Evolutionary conservation across 2,329 filamentous ascomycete species (phyloP), one percentile per base, ranked within the genome.

Genomic region (Emydomyces testavorans): DNA sequence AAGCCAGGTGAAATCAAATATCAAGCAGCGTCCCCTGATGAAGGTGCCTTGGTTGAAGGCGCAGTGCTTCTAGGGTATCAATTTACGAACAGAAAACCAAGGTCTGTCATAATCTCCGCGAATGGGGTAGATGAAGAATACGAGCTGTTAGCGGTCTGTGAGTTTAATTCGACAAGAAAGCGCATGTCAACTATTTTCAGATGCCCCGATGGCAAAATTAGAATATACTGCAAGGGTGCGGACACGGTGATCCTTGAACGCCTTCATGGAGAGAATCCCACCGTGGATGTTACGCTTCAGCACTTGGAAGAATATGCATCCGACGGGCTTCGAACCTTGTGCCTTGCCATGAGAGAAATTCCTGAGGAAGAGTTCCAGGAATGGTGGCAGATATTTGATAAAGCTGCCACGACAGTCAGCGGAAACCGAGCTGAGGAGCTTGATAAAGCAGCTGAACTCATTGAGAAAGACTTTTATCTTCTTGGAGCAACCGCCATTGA

Each of bases 291-390:
- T n/a, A 98, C 92, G 0, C 71, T 96, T 53, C 81, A 88, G 48
- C 93, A 98, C 64, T 75, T 98, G n/a, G 93, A 98, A 67, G 93
- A 98, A 61, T 98, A 98, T 63, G 92, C 92, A 5, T 93, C 90
- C 0, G 92, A 98, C 57, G 93, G 92, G 65, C 74, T 98, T 44
- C 83, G 92, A 58, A 98, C 92, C 4, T 77, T 98, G 11, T 98
- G 93, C 68, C 71, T 98, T 54, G 88, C 92, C 7, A 87, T 94
- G 83, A 84, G 92, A 48, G 92, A 96, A 65, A 72, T 98, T 18
- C 80, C 89, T 0, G 90, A 98, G 54, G 75, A 84, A 21, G 92
- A 98, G 61, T 98, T 83, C 60, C 76, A 80, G 56, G 82, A 93
- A 60, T 98, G 92, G 92, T 77, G 76, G 63, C 75, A 82, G 54